phyloP scores from a whole-genome alignment of 805 yeast species.

The Yarrowia phangngaensis region DNA sequence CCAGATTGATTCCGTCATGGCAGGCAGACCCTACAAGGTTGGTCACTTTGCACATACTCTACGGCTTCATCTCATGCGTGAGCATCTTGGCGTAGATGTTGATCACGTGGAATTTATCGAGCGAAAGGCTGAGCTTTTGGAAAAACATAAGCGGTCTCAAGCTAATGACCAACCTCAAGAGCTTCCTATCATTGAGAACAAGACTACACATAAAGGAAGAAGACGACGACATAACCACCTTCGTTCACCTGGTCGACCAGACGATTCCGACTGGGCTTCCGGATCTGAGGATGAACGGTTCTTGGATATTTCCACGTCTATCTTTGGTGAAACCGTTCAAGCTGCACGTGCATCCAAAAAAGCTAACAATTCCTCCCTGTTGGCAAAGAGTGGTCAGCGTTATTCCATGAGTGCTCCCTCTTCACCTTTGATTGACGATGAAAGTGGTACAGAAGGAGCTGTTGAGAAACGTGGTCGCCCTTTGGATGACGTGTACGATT shows the following conservation, averaged over 20 bases:
- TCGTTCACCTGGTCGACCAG: not conserved
- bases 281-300: slow-evolving; percentile 19
- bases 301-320: slow-evolving; percentile 13
- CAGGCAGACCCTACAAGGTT: slow-evolving; percentile 74
- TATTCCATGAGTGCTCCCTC: not conserved
- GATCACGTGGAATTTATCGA: slow-evolving; percentile 80
- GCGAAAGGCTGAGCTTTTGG: slow-evolving; percentile 49
- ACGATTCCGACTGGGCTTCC: slow-evolving; percentile 16
- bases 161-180: slow-evolving; percentile 10
- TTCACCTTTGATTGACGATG: slow-evolving; percentile 10
- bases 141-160: slow-evolving; percentile 12
- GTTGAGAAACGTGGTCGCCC: not conserved
- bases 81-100: slow-evolving; percentile 91
- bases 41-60: slow-evolving; percentile 86
- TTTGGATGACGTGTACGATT: slow-evolving; percentile 6
- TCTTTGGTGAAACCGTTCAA: slow-evolving; percentile 11
- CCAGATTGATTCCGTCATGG: slow-evolving; percentile 59
- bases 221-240: not conserved
- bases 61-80: slow-evolving; percentile 90
- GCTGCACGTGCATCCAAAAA: slow-evolving; percentile 16
- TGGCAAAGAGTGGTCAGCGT: not conserved
- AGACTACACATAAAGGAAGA: not conserved
- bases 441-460: slow-evolving; percentile 7
- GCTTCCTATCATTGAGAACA: slow-evolving; percentile 19
- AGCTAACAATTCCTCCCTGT: not conserved